phyloP scores from a whole-genome alignment of 768 basidiomycete species.

The Amanita phalloides region DNA sequence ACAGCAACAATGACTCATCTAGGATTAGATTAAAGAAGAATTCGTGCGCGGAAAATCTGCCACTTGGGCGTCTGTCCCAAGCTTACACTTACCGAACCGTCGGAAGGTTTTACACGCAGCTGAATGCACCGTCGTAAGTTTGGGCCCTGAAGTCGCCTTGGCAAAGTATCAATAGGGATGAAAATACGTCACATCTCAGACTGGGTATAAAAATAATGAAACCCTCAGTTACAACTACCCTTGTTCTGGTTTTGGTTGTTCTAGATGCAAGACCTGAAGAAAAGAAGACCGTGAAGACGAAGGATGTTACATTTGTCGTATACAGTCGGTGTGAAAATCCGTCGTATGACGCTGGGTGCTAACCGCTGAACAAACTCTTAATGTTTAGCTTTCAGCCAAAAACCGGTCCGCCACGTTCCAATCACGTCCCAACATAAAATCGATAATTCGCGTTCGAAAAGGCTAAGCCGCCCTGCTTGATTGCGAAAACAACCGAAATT shows the following conservation, averaged over 20 bases:
- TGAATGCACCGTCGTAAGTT: slow-evolving; percentile 90
- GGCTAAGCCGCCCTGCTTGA: slow-evolving; percentile 87
- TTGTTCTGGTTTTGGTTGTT: slow-evolving; percentile 96
- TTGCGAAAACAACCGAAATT: slow-evolving; percentile 97
- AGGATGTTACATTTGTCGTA: slow-evolving; percentile 90
- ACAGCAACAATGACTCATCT: slow-evolving; percentile 95
- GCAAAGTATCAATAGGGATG: not conserved
- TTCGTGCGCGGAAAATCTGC: slow-evolving; percentile 96
- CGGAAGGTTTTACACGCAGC: slow-evolving; percentile 96
- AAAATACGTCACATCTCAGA: slow-evolving; percentile 40
- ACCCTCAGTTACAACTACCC: slow-evolving; percentile 93
- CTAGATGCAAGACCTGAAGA: slow-evolving; percentile 98
- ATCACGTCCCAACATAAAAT: slow-evolving; percentile 99
- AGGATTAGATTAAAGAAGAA: slow-evolving; percentile 96
- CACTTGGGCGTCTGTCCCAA: slow-evolving; percentile 98
- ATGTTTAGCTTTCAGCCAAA: slow-evolving; percentile 73
- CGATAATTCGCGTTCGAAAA: slow-evolving; percentile 92
- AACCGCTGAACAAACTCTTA: slow-evolving; percentile 46
- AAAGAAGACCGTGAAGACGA: slow-evolving; percentile 93
- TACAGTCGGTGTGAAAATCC: no score
- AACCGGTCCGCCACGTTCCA: slow-evolving; percentile 91
- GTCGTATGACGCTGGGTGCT: slow-evolving; percentile 93
- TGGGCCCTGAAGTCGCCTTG: not conserved
- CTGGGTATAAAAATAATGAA: no score
- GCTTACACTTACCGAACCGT: slow-evolving; percentile 90